These are phyloP conservation scores for Tremella fuciformis DNA, from an alignment of 768 basidiomycete genomes.

Conservation along the genomic window DNA sequence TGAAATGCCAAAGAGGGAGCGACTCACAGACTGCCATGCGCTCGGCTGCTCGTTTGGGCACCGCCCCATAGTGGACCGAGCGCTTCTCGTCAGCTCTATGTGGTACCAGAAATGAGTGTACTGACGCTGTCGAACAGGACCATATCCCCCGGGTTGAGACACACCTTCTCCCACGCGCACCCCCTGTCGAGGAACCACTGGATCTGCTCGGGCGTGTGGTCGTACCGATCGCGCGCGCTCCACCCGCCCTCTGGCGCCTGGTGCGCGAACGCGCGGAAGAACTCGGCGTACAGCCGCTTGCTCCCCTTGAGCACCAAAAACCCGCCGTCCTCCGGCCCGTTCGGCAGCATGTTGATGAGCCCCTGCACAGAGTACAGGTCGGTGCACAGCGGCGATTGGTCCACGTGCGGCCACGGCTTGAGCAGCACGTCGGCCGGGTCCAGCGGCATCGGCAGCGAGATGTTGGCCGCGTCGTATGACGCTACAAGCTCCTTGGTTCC, in stretches of 20 bases:
- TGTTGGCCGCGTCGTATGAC: slow-evolving; percentile 33
- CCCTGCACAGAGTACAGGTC: slow-evolving; percentile 26
- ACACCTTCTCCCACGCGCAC: slow-evolving; percentile 45
- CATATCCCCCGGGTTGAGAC: slow-evolving; percentile 45
- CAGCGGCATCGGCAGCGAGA: slow-evolving; percentile 28
- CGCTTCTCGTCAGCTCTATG: background rate
- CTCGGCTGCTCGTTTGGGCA: slow-evolving; percentile 3
- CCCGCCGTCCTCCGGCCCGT: slow-evolving; percentile 25
- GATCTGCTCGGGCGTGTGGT: slow-evolving; percentile 32
- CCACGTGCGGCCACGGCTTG: slow-evolving; percentile 37
- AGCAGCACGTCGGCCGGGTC: slow-evolving; percentile 22
- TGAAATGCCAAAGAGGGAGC: background rate
- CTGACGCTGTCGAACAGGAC: slow-evolving; percentile 45
- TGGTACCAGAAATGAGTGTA: background rate
- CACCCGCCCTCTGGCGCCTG: slow-evolving; percentile 33
- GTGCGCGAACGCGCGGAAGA: slow-evolving; percentile 31
- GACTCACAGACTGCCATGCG: slow-evolving; percentile 2
- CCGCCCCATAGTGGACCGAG: slow-evolving; percentile 1
- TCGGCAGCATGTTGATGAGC: slow-evolving; percentile 33
- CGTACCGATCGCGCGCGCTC: slow-evolving; percentile 28
- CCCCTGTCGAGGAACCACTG: slow-evolving; percentile 47
- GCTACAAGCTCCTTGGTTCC: slow-evolving; percentile 37
- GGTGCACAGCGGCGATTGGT: slow-evolving; percentile 22
- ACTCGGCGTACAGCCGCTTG: slow-evolving; percentile 21
- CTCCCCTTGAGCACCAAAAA: slow-evolving; percentile 21